Evolutionary conservation across 1,284 basidiomycete genomes (phyloP).

Genomic region (Ganoderma leucocontextum): DNA sequence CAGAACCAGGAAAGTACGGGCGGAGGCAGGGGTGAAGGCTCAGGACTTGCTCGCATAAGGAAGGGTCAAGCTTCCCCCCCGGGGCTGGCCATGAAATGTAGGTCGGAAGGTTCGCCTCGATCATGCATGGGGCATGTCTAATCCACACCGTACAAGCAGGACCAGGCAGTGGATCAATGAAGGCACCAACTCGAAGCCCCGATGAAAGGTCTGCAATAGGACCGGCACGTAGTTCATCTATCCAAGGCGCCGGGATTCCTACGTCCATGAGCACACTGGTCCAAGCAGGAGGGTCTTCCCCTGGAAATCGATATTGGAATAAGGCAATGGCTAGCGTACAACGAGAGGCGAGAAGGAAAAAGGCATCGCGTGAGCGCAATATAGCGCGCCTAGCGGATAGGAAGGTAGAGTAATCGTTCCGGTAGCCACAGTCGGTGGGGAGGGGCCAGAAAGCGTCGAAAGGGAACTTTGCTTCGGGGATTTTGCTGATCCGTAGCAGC

Average conservation of each 20-base stretch:
- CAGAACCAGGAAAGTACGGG: neutral
- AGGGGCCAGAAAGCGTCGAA: neutral
- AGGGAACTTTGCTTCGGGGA: neutral
- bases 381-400: neutral
- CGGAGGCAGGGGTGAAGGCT: neutral
- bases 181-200: neutral
- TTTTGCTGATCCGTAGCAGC: neutral
- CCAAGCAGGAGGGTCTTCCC: neutral
- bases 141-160: neutral
- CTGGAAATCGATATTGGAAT: neutral
- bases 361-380: neutral
- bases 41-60: neutral
- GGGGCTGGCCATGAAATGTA: neutral
- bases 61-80: neutral
- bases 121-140: neutral
- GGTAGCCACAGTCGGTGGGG: neutral
- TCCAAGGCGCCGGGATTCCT: neutral
- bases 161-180: neutral
- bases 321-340: neutral
- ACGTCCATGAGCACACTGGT: neutral
- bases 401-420: neutral
- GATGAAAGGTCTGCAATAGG: neutral
- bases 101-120: neutral
- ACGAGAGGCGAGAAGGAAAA: neutral
- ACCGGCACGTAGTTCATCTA: neutral